Percentiles rank a stretch among this genome's conserved stretches.
Evolutionary conservation across 352 stramenopile genomes (phyloP).

Genomic region (Globisporangium iwayamae): DNA sequence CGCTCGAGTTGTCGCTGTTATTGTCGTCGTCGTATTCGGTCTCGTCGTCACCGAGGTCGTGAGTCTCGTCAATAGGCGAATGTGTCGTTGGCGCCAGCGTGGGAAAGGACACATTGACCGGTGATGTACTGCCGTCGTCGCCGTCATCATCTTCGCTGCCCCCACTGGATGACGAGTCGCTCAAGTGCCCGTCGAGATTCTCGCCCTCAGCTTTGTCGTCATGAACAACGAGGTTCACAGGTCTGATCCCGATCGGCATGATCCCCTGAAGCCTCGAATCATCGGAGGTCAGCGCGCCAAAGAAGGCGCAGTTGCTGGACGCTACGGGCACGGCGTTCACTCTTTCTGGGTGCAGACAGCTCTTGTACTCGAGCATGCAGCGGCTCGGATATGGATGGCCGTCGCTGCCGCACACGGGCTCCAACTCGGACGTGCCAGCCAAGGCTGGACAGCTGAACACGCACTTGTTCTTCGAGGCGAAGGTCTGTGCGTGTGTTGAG

Average conservation of each 20-base stretch:
- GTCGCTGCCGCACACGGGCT: conserved; percentile 20
- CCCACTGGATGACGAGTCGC: neutral
- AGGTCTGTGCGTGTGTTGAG: neutral
- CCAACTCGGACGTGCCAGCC: neutral
- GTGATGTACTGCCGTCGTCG: neutral
- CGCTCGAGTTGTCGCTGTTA: neutral
- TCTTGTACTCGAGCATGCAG: conserved; percentile 10
- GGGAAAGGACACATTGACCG: neutral
- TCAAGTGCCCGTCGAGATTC: neutral
- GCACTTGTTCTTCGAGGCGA: neutral
- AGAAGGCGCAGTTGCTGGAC: neutral
- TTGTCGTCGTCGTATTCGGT: neutral
- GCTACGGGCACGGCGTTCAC: neutral
- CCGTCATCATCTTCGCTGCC: neutral
- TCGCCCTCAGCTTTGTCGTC: too few relatives aligned
- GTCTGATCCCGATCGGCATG: neutral
- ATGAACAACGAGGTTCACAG: neutral
- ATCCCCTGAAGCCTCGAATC: neutral
- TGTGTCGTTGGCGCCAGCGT: neutral
- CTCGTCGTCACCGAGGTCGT: neutral
- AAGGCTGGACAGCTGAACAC: neutral
- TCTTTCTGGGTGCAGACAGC: neutral
- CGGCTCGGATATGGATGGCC: conserved; percentile 15
- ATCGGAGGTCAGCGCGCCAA: neutral
- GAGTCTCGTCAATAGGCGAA: neutral